Evolutionary conservation across 305 asterid species (phyloP).

Genomic region (Fraxinus dipetala): DNA sequence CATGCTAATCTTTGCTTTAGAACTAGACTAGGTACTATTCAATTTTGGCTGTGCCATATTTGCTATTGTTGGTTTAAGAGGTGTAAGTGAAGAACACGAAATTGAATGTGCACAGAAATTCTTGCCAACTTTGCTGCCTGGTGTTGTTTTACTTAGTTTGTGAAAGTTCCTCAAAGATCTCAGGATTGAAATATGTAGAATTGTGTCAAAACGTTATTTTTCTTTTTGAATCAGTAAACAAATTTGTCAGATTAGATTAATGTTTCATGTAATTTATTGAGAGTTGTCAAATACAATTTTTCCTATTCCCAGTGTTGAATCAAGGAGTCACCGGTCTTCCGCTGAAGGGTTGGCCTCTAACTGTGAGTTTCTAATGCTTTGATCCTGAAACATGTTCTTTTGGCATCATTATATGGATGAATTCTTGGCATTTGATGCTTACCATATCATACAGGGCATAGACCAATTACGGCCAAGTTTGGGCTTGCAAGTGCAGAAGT

Average conservation of each 20-base stretch:
- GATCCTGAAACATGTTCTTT: constrained; percentile 5
- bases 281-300: constrained; percentile 9
- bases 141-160: neutral
- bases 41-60: neutral
- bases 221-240: neutral
- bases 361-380: constrained; percentile 60
- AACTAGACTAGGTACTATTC: neutral
- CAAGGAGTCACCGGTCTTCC: constrained; percentile 92
- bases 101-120: neutral
- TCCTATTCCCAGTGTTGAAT: constrained; percentile 59
- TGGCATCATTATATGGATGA: constrained; percentile 10
- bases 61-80: neutral
- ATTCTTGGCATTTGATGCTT: constrained; percentile 23
- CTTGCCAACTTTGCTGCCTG: neutral
- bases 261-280: constrained; percentile 6
- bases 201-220: neutral
- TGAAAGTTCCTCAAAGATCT: neutral
- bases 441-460: constrained; percentile 59
- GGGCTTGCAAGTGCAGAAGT: constrained; percentile 94
- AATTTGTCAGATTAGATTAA: neutral
- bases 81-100: neutral
- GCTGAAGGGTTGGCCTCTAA: constrained; percentile 97
- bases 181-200: neutral
- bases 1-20: neutral
- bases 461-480: constrained; percentile 80